Base-by-base conservation (phyloP, 768 basidiomycete species). In the Boletellus ananas region DNA sequence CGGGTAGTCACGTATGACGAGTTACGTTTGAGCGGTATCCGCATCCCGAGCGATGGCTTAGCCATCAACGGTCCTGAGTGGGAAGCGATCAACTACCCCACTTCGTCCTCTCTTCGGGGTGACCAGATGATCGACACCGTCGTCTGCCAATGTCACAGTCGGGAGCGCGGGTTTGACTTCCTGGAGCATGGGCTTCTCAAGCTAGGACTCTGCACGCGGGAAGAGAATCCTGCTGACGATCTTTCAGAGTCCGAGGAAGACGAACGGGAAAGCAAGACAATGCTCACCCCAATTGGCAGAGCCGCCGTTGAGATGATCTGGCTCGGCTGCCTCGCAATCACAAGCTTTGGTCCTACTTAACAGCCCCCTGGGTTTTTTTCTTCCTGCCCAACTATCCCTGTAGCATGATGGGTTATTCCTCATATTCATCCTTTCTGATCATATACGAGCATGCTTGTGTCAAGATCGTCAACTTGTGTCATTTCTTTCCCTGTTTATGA, bases 161-260 rank as follows among this genome's bases (percentile, higher is more conserved):
- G 84, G 18, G 78, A 83, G 27, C 66, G 71, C 1, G 89, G 89
- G 4, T 79, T 94, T 44, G 83, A 90, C 65, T 90, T 94, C 54
- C 66, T 83, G n/a, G 79, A 85, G 0, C 84, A 94, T 43, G 91
- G 89, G 0, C 74, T 94, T 47, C 76, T 81, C 56, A 80, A 83
- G 64, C 74, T 94, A 49, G 90, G 89, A 0, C 70, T 94, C 54
- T 84, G 84, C 58, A 59, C 55, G 17, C 43, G 39, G 21, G 68
- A 69, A 62, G 60, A 63, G 6, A 13, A 48, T 1, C 27, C 58
- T 8, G 53, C 34, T 10, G 23, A 58, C 4, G 45, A 51, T 1
- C 41, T 46, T 3, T 34, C 52, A 16, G 70, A 71, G 31, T 66
- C 71, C 40, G 74, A 70, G 41, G 75, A 70, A 46, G 70, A 72